phyloP scores from a whole-genome alignment of 768 basidiomycete species.

The Tricholoma bakamatsutake region DNA sequence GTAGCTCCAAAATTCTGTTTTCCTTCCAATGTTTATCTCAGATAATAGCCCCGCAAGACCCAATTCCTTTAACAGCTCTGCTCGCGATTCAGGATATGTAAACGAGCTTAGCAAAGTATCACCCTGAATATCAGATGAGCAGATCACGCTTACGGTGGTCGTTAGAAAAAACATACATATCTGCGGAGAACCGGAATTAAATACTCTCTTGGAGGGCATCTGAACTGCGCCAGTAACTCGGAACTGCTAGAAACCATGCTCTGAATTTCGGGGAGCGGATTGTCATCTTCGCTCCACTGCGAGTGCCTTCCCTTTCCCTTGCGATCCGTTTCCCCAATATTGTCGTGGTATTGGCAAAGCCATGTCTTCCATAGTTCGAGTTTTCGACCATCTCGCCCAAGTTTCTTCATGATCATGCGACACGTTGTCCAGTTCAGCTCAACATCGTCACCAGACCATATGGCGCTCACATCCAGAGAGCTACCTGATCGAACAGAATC shows the following conservation, averaged over 20 bases:
- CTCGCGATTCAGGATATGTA: constrained; percentile 73
- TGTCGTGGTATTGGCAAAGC: constrained; percentile 40
- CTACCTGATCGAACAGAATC: constrained; percentile 9
- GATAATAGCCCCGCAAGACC: constrained; percentile 37
- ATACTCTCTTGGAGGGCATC: constrained; percentile 30
- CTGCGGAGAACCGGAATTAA: constrained; percentile 46
- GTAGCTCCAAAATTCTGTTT: constrained; percentile 72
- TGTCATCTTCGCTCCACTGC: constrained; percentile 43
- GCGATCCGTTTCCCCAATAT: constrained; percentile 14
- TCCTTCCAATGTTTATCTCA: constrained; percentile 28
- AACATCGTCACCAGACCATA: constrained; percentile 49
- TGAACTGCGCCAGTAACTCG: constrained; percentile 16
- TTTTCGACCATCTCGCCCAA: constrained; percentile 64
- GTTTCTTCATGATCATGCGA: constrained; percentile 41
- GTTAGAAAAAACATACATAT: constrained; percentile 44
- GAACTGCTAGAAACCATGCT: constrained; percentile 14
- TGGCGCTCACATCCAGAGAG: constrained; percentile 22
- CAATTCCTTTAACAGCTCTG: constrained; percentile 54
- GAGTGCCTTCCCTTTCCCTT: constrained; percentile 32
- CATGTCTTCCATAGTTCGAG: constrained; percentile 73
- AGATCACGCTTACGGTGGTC: background rate
- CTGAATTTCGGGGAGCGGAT: constrained; percentile 24
- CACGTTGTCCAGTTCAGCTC: constrained; percentile 59
- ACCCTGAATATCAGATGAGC: constrained; percentile 34
- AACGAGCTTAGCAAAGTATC: constrained; percentile 51